Conservation (phyloP, 148 eudicot genomes). For the Fallopia convolvulus region DNA sequence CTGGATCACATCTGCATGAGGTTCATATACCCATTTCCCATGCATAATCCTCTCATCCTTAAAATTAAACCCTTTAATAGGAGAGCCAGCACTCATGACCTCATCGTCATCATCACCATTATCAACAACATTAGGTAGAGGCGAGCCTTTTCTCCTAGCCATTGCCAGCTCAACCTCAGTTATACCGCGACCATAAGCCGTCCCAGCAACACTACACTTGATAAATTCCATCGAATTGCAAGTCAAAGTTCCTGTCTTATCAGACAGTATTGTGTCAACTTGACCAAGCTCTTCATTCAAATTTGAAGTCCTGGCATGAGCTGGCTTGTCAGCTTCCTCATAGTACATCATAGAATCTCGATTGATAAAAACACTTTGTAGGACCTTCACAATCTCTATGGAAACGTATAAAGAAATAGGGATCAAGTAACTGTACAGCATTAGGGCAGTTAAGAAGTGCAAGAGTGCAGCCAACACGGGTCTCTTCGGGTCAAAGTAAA, state of each 20-base stretch:
- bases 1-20: slow-evolving; percentile 52
- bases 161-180: slow-evolving; percentile 91
- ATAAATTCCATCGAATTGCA: slow-evolving; percentile 96
- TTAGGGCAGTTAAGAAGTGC: slow-evolving; percentile 71
- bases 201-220: slow-evolving; percentile 85
- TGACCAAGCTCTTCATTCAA: slow-evolving; percentile 94
- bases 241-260: slow-evolving; percentile 93
- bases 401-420: slow-evolving; percentile 93
- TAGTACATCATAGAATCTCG: slow-evolving; percentile 79
- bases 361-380: slow-evolving; percentile 76
- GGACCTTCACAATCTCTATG: slow-evolving; percentile 83
- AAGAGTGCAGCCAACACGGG: slow-evolving; percentile 49
- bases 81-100: slow-evolving; percentile 17
- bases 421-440: slow-evolving; percentile 76
- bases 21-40: slow-evolving; percentile 83
- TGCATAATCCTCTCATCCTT: slow-evolving; percentile 68
- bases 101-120: slow-evolving; percentile 36
- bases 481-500: slow-evolving; percentile 51
- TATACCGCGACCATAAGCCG: slow-evolving; percentile 75
- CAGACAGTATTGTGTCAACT: slow-evolving; percentile 91
- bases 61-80: slow-evolving; percentile 83
- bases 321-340: slow-evolving; percentile 87
- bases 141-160: slow-evolving; percentile 76
- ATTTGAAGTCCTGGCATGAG: slow-evolving; percentile 95
- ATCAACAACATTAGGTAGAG: slow-evolving; percentile 24